phyloP scores from a whole-genome alignment of 768 basidiomycete genomes.

The Exidia glandulosa region DNA sequence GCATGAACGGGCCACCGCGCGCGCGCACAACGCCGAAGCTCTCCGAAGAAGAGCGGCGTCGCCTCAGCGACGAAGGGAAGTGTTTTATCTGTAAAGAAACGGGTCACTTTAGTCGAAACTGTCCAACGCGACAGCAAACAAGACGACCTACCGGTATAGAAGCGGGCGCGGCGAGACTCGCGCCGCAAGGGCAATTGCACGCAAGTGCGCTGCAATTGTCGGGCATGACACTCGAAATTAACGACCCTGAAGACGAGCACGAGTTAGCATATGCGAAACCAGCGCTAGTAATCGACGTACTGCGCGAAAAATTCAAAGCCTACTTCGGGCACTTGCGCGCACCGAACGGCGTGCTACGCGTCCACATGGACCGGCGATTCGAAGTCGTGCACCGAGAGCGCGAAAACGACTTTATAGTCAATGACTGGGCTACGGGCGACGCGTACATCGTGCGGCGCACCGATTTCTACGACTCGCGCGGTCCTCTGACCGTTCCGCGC shows the following conservation, averaged over 20 bases:
- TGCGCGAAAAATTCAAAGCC: neutral
- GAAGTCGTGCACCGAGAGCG: neutral
- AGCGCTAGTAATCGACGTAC: neutral
- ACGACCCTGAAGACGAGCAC: neutral
- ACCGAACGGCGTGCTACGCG: neutral
- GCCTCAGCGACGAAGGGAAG: constrained; percentile 5
- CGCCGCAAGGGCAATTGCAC: neutral
- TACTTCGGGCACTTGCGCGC: neutral
- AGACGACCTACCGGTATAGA: neutral
- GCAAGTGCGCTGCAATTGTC: neutral
- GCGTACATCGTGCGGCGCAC: neutral
- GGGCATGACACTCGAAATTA: neutral
- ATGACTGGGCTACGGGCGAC: neutral
- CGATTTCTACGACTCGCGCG: neutral
- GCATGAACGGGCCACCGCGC: neutral
- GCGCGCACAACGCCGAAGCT: neutral
- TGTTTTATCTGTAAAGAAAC: constrained; percentile 20
- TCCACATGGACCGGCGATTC: neutral
- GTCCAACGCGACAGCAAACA: constrained; percentile 15
- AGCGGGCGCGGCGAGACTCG: neutral
- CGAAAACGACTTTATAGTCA: neutral
- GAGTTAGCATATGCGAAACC: neutral
- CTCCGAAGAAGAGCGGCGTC: neutral
- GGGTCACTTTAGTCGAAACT: constrained; percentile 20
- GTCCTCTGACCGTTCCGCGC: neutral